Percentiles rank a stretch among this genome's conserved stretches.
Conservation (phyloP, 768 basidiomycete genomes). For the Dendrothele bispora region DNA sequence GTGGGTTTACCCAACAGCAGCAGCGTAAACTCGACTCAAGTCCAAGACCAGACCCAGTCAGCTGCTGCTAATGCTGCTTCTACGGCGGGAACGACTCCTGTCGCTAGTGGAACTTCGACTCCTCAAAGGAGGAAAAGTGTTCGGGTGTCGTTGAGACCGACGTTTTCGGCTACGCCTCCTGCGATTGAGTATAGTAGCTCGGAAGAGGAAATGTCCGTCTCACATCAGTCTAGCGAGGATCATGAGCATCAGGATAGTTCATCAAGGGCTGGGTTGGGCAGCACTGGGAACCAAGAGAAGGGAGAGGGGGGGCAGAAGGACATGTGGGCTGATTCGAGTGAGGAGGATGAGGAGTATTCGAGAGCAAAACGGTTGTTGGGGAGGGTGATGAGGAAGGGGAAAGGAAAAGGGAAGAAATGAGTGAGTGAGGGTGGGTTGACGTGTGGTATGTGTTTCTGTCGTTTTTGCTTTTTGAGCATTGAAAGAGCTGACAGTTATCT, state of each 20-base stretch:
- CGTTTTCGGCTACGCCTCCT: slow-evolving; percentile 72
- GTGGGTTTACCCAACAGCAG: slow-evolving; percentile 19
- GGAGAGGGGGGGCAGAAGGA: slow-evolving; percentile 23
- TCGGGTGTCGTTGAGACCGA: slow-evolving; percentile 73
- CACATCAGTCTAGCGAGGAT: slow-evolving; percentile 19
- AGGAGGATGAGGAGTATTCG: slow-evolving; percentile 69
- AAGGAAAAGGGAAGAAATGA: slow-evolving; percentile 19
- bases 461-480: too few species aligned
- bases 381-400: slow-evolving; percentile 41
- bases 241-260: slow-evolving; percentile 10
- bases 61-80: slow-evolving; percentile 14
- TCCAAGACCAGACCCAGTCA: slow-evolving; percentile 6
- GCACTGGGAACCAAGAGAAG: neutral
- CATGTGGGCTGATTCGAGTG: slow-evolving; percentile 76
- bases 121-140: slow-evolving; percentile 66
- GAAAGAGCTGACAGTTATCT: too few species aligned
- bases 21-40: neutral
- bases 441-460: too few species aligned
- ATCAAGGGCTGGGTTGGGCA: slow-evolving; percentile 4
- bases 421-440: neutral
- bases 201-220: slow-evolving; percentile 24
- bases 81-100: slow-evolving; percentile 4
- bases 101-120: neutral
- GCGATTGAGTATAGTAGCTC: slow-evolving; percentile 54
- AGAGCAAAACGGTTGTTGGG: slow-evolving; percentile 55